A percentile compares a stretch with the other conserved stretches of the same genome.
Evolutionary conservation across 2,329 filamentous ascomycete genomes (phyloP).

Genomic region (Canariomyces notabilis): DNA sequence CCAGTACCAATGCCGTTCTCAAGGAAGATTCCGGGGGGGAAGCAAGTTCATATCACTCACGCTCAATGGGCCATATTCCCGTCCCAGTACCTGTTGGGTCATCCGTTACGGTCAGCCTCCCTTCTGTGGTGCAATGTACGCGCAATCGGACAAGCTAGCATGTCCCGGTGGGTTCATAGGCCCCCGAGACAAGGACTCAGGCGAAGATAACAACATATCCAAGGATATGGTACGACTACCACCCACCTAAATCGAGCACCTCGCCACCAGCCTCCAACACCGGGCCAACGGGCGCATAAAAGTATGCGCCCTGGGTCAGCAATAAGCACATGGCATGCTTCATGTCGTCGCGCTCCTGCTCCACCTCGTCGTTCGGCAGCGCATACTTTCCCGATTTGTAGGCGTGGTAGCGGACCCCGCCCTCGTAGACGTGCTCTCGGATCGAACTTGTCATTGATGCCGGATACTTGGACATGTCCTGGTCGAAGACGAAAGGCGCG

Average conservation of each 20-base stretch:
- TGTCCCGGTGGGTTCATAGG: too few relatives aligned
- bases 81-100: conserved; percentile 42
- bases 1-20: conserved; percentile 20
- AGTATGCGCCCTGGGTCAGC: conserved; percentile 35
- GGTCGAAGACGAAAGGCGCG: conserved; percentile 14
- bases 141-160: too few relatives aligned
- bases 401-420: conserved; percentile 34
- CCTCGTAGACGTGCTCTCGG: conserved; percentile 30
- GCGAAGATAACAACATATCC: background rate
- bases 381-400: conserved; percentile 33
- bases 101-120: conserved; percentile 15
- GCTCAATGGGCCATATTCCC: conserved; percentile 46
- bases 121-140: background rate
- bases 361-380: conserved; percentile 37
- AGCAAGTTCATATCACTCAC: conserved; percentile 33
- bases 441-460: conserved; percentile 28
- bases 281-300: conserved; percentile 41
- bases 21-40: conserved; percentile 7
- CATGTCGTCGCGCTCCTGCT: conserved; percentile 39
- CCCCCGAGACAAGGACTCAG: too few relatives aligned
- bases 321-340: conserved; percentile 36
- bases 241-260: conserved; percentile 45
- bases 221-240: background rate
- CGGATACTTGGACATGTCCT: conserved; percentile 25
- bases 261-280: conserved; percentile 35